Conservation (phyloP, 805 yeast genomes). For the Myxozyma geophila region DNA sequence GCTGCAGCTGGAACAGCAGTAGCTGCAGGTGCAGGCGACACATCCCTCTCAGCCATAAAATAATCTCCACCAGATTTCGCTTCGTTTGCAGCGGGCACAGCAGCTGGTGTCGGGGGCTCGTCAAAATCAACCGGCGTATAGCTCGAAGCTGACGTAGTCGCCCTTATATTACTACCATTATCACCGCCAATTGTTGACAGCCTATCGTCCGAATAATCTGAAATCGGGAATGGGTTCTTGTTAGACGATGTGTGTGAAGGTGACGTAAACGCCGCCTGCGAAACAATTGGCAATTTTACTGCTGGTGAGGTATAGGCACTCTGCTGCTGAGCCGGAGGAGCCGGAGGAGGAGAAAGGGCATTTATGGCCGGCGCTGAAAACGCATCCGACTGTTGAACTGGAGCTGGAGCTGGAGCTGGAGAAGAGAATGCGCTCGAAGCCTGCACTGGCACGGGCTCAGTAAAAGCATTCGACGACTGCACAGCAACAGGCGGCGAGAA, state of each 20-base stretch:
- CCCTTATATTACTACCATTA: not conserved
- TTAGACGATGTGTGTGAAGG: not conserved
- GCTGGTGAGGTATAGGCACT: not conserved
- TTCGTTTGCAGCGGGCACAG: not conserved
- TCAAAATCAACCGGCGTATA: constrained; percentile 19
- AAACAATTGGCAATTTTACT: not conserved
- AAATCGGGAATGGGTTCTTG: constrained; percentile 33
- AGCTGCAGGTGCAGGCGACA: constrained; percentile 4
- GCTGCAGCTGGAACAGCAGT: constrained; percentile 19
- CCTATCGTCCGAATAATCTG: constrained; percentile 4
- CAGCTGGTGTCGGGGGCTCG: constrained; percentile 21
- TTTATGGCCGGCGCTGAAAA: not conserved
- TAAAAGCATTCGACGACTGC: constrained; percentile 5
- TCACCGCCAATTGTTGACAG: not conserved
- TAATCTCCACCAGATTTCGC: not conserved
- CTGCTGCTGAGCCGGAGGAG: not conserved
- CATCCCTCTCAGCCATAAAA: constrained; percentile 5
- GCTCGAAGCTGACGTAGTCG: constrained; percentile 12
- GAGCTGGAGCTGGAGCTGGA: constrained; percentile 17
- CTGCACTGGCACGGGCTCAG: not conserved
- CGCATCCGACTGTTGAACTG: constrained; percentile 12
- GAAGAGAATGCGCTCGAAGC: constrained; percentile 14
- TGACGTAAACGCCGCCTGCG: not conserved
- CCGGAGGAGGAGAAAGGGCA: not conserved
- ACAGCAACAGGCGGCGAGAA: constrained; percentile 16